phyloP scores from a whole-genome alignment of 2,329 filamentous ascomycete genomes.

The Colletotrichum theobromicola region DNA sequence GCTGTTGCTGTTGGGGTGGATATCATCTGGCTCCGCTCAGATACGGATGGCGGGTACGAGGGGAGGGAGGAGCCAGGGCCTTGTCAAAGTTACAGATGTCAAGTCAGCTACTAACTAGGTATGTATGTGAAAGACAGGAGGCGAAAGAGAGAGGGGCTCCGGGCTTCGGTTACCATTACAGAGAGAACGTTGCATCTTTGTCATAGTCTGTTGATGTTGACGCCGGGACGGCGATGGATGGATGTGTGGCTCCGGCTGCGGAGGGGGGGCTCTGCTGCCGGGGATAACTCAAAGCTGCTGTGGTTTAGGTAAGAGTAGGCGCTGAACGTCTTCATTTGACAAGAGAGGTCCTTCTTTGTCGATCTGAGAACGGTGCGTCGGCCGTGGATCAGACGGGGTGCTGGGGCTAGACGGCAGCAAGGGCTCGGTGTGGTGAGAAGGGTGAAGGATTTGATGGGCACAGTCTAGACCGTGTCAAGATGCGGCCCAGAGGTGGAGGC shows the following conservation, averaged over 20 bases:
- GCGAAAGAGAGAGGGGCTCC: background rate
- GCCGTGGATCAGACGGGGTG: conserved; percentile 3
- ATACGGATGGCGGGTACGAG: background rate
- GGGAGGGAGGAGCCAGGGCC: background rate
- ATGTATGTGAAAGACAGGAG: background rate
- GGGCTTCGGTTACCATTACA: background rate
- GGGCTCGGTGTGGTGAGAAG: background rate
- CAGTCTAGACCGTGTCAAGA: conserved; percentile 10
- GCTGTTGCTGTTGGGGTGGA: background rate
- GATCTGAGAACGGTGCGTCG: background rate
- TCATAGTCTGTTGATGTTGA: background rate
- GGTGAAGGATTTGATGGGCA: background rate
- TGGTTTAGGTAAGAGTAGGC: background rate
- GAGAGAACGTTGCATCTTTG: background rate
- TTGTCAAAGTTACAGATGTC: background rate
- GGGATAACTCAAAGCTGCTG: background rate
- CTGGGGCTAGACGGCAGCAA: background rate
- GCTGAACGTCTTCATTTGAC: background rate
- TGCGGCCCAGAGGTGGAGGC: background rate
- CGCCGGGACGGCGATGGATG: background rate
- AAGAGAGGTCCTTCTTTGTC: background rate
- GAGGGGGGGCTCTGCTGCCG: background rate
- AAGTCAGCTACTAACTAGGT: too few relatives aligned
- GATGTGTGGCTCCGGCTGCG: background rate
- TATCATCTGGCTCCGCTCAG: background rate